Evolutionary conservation across 108 stramenopile species (phyloP), one percentile per base, ranked within the genome.

Genomic region (Cyclotella baltica): DNA sequence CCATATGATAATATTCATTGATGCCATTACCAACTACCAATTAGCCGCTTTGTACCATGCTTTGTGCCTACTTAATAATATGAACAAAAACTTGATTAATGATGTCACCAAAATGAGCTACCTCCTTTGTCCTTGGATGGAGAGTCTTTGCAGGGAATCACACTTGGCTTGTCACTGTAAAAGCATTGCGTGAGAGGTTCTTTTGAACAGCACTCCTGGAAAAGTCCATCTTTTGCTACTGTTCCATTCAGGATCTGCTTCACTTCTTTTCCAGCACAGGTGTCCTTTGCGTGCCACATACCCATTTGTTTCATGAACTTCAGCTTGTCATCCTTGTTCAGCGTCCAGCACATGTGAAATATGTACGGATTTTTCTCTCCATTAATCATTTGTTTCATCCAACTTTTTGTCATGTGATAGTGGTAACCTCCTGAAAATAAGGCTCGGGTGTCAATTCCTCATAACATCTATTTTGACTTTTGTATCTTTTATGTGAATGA

Each of bases 261-360:
- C 19, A 37, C 66, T 38, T 63, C 52, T 46, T 78, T 76, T 0
- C 61, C 80, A 38, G 82, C 29, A 67, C 92, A 93, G 22, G 55
- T 22, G 20, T 90, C 90, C 23, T 83, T 46, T 28, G 89, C 61
- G 62, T 86, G 87, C 89, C 89, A 93, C 63, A 88, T 88, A 4
- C 92, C 90, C 87, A 93, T 89, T 76, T 95, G 91, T 43, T 83
- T 68, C 20, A 91, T 84, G 66, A 81, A 93, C 6, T 69, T 57
- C 1, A 93, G 37, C 76, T 97, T 97, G 67, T 97, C 85, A 34
- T 85, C 86, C 70, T 92, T 94, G 81, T 89, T 88, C 0, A 64
- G 28, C 31, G 97, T 97, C 95, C 95, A 96, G 67, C 84, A 65
- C 92, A 93, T 93, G 66, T 93, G 92, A 34, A 93, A 88, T 0